Evolutionary conservation across 2,329 filamentous ascomycete species (phyloP).

Genomic region (Ophiostoma perfectum): DNA sequence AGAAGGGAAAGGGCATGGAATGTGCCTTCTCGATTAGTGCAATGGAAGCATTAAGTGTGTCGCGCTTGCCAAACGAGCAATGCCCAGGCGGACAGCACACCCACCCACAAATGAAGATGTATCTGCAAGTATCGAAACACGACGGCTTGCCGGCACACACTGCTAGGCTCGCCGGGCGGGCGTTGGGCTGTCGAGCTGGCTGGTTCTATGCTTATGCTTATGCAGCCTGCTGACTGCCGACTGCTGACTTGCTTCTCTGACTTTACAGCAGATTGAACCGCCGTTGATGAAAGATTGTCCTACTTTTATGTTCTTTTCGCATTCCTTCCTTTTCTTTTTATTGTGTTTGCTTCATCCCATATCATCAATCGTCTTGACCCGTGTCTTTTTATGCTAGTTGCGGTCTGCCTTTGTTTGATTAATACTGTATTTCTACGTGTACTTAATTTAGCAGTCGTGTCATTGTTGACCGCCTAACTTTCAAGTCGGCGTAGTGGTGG

Average conservation of each 20-base stretch:
- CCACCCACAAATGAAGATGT: slow-evolving; percentile 4
- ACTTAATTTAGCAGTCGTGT: background rate
- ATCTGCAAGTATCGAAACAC: background rate
- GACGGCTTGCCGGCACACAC: background rate
- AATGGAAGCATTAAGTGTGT: background rate
- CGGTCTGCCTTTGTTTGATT: no score
- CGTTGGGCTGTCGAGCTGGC: background rate
- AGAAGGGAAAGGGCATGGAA: background rate
- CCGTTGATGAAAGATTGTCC: no score
- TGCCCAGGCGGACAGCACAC: background rate
- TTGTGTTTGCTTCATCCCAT: no score
- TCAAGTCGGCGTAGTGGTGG: background rate
- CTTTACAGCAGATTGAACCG: no score
- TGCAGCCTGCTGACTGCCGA: background rate
- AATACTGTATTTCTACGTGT: no score
- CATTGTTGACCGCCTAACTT: background rate
- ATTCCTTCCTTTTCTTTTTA: no score
- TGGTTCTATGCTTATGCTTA: background rate
- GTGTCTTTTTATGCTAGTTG: no score
- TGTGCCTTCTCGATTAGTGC: background rate
- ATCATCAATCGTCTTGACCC: no score
- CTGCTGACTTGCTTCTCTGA: no score
- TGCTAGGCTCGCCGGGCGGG: background rate
- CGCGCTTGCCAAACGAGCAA: background rate
- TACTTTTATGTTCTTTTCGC: no score